Evolutionary conservation across 345 rosid species (phyloP), one percentile per base, ranked within the genome.

Genomic region (Noccaea caerulescens): DNA sequence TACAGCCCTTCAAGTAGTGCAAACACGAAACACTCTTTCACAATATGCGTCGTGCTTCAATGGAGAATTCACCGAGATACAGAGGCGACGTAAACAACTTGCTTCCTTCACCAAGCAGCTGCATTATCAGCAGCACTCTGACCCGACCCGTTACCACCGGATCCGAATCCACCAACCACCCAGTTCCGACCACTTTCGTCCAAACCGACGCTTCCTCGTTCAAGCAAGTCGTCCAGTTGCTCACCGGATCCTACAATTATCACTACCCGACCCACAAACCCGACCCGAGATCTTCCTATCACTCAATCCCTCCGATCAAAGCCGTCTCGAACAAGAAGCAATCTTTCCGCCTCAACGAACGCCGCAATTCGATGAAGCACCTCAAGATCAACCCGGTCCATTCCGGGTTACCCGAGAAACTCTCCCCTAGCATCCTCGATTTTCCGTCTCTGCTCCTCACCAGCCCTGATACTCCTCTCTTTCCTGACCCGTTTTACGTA

Each of bases 221-320:
- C 86, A 90, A 88, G 66, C 90, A 84, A 78, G 89, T 92, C 38
- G 98, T 92, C 59, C 98, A 90, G 68, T 81, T 87, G 91, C 84
- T 92, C 8, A 92, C 98, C 34, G 97, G 97, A 68, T 80, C 83
- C 61, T 69, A 86, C 60, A 34, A 13, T 5, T 12, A 32, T 34
- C 61, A 10, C 13, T 33, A 43, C 53, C 69, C 32, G 46, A 34
- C 47, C 18, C 49, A 67, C 14, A 30, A 74, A 47, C 47, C 83
- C 64, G 79, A 76, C 36, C 39, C 70, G 2, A 55, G 79, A 11
- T 66, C 80, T 18, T 86, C 73, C 60, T 52, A 71, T 69, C 86
- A 88, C 58, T 73, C 61, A 74, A 85, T 92, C 79, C 96, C 94
- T 36, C 94, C 92, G 18, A 83, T 88, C 73, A 92, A 82, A 73